A percentile compares a stretch with the other conserved stretches of the same genome.
Conservation (phyloP, 106 monocot species). For the Alisma plantagoaquatica region DNA sequence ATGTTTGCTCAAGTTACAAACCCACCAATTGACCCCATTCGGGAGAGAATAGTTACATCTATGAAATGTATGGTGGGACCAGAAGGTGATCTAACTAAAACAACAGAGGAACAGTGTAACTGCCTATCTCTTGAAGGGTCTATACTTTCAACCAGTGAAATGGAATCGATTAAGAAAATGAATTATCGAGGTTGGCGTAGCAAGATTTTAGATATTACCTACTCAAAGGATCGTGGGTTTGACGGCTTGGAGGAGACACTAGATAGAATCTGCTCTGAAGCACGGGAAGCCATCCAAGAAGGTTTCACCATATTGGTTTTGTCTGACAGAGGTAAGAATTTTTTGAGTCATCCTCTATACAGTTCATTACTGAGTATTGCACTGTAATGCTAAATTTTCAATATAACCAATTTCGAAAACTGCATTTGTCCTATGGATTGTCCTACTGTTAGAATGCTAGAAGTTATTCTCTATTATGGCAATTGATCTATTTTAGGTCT, state of each 20-base stretch:
- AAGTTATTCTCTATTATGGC: no score
- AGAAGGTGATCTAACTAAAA: constrained; percentile 95
- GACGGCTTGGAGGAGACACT: constrained; percentile 71
- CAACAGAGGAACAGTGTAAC: constrained; percentile 77
- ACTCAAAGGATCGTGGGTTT: constrained; percentile 49
- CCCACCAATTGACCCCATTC: constrained; percentile 91
- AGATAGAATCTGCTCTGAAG: constrained; percentile 72
- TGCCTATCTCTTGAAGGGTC: constrained; percentile 56
- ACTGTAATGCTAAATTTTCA: no score
- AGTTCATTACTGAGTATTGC: no score
- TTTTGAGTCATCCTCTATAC: no score
- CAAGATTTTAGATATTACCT: constrained; percentile 79
- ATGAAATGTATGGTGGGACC: constrained; percentile 97
- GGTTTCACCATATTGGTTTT: constrained; percentile 73
- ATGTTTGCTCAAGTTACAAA: constrained; percentile 99
- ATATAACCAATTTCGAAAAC: no score
- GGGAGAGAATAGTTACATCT: constrained; percentile 92
- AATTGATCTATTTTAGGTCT: no score
- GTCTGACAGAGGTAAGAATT: constrained; percentile 75
- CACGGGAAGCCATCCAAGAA: constrained; percentile 60
- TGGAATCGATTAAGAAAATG: constrained; percentile 92
- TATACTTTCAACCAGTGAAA: constrained; percentile 72
- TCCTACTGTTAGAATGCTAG: no score
- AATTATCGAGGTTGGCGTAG: constrained; percentile 75
- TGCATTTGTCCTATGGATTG: no score